Evolutionary conservation across 495 filamentous ascomycete species (phyloP), one percentile per base, ranked within the genome.

Genomic region (Tuber borchii): DNA sequence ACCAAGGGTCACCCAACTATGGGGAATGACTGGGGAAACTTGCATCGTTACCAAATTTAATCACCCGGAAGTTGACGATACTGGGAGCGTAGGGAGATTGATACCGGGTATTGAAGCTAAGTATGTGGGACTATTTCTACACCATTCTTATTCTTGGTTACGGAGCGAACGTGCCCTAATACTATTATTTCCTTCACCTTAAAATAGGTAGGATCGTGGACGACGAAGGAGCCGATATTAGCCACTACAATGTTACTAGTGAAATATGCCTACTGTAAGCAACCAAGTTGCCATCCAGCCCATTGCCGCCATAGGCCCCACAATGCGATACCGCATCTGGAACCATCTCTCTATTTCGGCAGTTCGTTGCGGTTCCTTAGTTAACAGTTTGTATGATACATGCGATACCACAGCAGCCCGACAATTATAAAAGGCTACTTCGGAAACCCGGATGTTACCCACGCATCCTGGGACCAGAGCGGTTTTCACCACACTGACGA

Each of bases 401-500:
- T 39, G 31, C 20, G 14, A 16, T 51, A 3, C 26, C n/a, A 16
- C 40, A 79, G 86, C 73, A 88, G 86, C 16, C 84, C 84, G 9
- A 82, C 81, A 26, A 82, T 87, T 40, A 83, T 85, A 72, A 80
- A 82, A 70, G 84, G 86, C 16, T 87, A 87, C 69, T 84, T 85
- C 74, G 85, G 85, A 26, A 89, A 90, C 77, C 82, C 83, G 4
- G 81, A 85, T 74, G 89, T 88, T 7, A 90, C 89, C 7, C 77
- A 80, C 2, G 85, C 87, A 65, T 86, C 87, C 8, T 86, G 88
- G 77, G 87, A 85, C 8, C 76, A 78, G 2, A 86, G 89, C 79
- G 82, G 87, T 14, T 91, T 88, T 87, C 85, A 90, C 71, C 85
- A 84, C 68, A 90, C 87, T 12, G 90, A 89, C 8, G 90, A 91